phyloP scores from a whole-genome alignment of 768 basidiomycete genomes.

The Panaeolus papilionaceus region DNA sequence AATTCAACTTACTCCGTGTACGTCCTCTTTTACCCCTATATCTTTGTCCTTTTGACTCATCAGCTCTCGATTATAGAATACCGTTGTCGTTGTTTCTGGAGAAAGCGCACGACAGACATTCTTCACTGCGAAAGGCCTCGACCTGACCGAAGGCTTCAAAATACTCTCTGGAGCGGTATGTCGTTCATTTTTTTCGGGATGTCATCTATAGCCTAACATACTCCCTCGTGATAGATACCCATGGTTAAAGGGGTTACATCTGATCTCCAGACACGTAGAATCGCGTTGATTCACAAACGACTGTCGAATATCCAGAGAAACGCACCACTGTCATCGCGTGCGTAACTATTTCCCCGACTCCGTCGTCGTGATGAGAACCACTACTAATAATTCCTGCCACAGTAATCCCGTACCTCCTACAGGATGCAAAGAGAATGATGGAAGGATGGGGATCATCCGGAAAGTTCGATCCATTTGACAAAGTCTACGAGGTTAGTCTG shows the following conservation, averaged over 20 bases:
- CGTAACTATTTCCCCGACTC: slow-evolving; percentile 34
- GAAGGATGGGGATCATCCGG: slow-evolving; percentile 70
- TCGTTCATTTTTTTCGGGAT: slow-evolving; percentile 29
- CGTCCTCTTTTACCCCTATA: slow-evolving; percentile 35
- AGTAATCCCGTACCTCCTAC: slow-evolving; percentile 73
- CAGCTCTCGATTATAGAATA: slow-evolving; percentile 52
- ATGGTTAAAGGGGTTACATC: slow-evolving; percentile 79
- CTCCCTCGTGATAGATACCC: slow-evolving; percentile 59
- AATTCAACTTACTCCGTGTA: slow-evolving; percentile 73
- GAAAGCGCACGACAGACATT: slow-evolving; percentile 72
- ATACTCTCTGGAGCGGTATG: slow-evolving; percentile 79
- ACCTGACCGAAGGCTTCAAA: slow-evolving; percentile 82
- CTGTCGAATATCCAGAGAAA: slow-evolving; percentile 68
- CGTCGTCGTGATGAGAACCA: slow-evolving; percentile 8
- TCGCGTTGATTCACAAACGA: slow-evolving; percentile 75
- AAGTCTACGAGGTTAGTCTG: slow-evolving; percentile 64
- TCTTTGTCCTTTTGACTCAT: slow-evolving; percentile 19
- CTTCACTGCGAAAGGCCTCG: slow-evolving; percentile 72
- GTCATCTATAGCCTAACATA: slow-evolving; percentile 28
- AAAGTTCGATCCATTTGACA: slow-evolving; percentile 74
- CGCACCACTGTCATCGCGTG: slow-evolving; percentile 64
- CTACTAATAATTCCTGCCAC: slow-evolving; percentile 18
- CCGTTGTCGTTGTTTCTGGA: slow-evolving; percentile 78
- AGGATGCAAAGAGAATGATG: slow-evolving; percentile 68
- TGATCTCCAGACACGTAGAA: slow-evolving; percentile 64